Conservation (phyloP, 768 basidiomycete species). For the Hypholoma fasciculare region DNA sequence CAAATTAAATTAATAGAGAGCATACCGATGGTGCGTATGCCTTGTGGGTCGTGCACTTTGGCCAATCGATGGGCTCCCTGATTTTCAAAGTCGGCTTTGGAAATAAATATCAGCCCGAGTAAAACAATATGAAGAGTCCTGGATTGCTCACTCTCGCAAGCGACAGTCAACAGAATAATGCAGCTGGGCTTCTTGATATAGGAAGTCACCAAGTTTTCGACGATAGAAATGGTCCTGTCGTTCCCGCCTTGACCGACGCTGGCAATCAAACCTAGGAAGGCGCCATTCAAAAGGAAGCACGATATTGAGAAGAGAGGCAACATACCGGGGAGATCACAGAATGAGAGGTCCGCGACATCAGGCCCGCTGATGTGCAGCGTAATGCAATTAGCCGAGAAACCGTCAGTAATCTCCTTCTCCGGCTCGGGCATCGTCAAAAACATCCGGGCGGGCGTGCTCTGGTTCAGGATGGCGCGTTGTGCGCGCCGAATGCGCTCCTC, state of each 20-base stretch:
- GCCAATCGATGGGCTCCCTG: constrained; percentile 71
- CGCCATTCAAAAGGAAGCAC: background rate
- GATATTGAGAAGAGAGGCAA: background rate
- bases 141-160: constrained; percentile 10
- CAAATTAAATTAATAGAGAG: background rate
- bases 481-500: constrained; percentile 70
- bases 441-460: constrained; percentile 28
- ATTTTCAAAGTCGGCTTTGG: constrained; percentile 77
- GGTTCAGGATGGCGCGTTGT: constrained; percentile 67
- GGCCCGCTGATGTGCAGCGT: constrained; percentile 59
- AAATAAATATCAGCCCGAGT: background rate
- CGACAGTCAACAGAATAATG: constrained; percentile 51
- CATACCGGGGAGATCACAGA: constrained; percentile 62
- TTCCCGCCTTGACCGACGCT: constrained; percentile 48
- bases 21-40: constrained; percentile 71
- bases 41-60: constrained; percentile 58
- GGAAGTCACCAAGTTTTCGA: constrained; percentile 54
- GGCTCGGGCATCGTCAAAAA: constrained; percentile 42
- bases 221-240: constrained; percentile 57
- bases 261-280: constrained; percentile 53
- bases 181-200: constrained; percentile 68
- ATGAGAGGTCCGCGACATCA: constrained; percentile 62
- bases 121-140: background rate
- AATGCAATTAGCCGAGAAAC: constrained; percentile 58
- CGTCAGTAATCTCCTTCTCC: constrained; percentile 16